phyloP scores from a whole-genome alignment of 441 rosid genomes.

The Eutrema salsugineum region DNA sequence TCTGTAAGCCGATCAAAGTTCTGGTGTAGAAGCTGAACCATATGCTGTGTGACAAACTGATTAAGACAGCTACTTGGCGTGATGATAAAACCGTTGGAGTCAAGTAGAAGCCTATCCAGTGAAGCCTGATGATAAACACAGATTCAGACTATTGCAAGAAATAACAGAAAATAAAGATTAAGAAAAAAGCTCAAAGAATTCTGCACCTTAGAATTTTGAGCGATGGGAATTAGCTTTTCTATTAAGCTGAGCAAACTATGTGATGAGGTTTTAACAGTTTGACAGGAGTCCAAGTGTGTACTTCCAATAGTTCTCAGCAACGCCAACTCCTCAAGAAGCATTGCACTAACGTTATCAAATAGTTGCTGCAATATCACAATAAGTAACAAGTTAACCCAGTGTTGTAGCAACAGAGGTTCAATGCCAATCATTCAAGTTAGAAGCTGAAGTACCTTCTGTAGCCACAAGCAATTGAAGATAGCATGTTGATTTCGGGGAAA shows the following conservation, averaged over 20 bases:
- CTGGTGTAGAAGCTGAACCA: slow-evolving; percentile 43
- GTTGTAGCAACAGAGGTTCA: slow-evolving; percentile 10
- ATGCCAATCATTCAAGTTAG: slow-evolving; percentile 10
- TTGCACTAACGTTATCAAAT: slow-evolving; percentile 58
- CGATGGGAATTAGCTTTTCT: slow-evolving; percentile 52
- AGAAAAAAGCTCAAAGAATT: slow-evolving; percentile 11
- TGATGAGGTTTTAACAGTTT: slow-evolving; percentile 48
- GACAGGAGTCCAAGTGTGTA: slow-evolving; percentile 60
- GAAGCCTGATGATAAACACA: slow-evolving; percentile 48
- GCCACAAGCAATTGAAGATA: slow-evolving; percentile 64
- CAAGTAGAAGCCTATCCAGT: slow-evolving; percentile 57
- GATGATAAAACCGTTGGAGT: slow-evolving; percentile 37
- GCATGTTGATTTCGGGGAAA: slow-evolving; percentile 53
- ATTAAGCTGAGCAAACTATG: slow-evolving; percentile 44
- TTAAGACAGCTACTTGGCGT: slow-evolving; percentile 28
- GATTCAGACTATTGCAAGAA: slow-evolving; percentile 31
- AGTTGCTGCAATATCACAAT: slow-evolving; percentile 55
- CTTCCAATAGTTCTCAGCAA: slow-evolving; percentile 62
- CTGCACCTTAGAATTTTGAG: slow-evolving; percentile 71
- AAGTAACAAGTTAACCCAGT: slow-evolving; percentile 5
- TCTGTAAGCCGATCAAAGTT: slow-evolving; percentile 65
- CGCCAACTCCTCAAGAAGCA: slow-evolving; percentile 62
- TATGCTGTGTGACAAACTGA: slow-evolving; percentile 53
- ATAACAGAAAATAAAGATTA: not conserved
- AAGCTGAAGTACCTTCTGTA: slow-evolving; percentile 62